Percentiles rank a stretch among this genome's conserved stretches.
Evolutionary conservation across 169 alveolate species (phyloP).

Genomic region (Eimeria falciformis): DNA sequence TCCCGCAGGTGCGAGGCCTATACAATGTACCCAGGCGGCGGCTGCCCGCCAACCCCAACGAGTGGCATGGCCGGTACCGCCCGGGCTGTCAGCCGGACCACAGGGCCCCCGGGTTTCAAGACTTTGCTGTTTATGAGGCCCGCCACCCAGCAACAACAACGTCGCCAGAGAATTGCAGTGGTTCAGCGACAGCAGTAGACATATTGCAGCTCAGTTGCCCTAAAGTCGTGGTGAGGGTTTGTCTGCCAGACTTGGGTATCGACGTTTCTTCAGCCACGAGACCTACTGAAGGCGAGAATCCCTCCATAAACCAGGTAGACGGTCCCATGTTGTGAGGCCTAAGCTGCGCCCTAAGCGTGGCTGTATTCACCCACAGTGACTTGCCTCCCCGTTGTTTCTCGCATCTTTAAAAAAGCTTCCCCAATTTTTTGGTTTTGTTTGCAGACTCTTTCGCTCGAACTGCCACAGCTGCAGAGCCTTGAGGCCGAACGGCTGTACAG

Average conservation of each 20-base stretch:
- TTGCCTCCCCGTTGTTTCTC: too few species aligned
- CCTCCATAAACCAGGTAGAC: slow-evolving; percentile 64
- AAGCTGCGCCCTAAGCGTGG: too few species aligned
- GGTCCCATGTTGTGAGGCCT: too few species aligned
- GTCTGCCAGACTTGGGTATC: slow-evolving; percentile 6
- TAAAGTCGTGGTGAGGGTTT: slow-evolving; percentile 10
- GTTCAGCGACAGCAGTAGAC: neutral
- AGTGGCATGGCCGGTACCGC: slow-evolving; percentile 52
- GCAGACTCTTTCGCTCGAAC: slow-evolving; percentile 9
- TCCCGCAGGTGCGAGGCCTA: slow-evolving; percentile 71
- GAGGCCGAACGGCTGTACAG: neutral
- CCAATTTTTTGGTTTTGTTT: too few species aligned
- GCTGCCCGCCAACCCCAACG: neutral
- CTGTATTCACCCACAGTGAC: too few species aligned
- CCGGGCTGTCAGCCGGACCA: neutral
- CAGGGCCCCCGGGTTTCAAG: neutral
- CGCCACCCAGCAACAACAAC: neutral
- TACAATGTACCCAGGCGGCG: slow-evolving; percentile 72
- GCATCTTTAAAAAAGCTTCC: too few species aligned
- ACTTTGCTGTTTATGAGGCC: neutral
- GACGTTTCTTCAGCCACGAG: slow-evolving; percentile 20
- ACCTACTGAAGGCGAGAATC: slow-evolving; percentile 69
- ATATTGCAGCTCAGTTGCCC: slow-evolving; percentile 61
- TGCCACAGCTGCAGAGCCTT: neutral
- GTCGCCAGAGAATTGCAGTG: neutral